These are phyloP conservation scores for Coccomyxa sp. DNA, from an alignment of 139 green algal genomes.

Conservation along the genomic window DNA sequence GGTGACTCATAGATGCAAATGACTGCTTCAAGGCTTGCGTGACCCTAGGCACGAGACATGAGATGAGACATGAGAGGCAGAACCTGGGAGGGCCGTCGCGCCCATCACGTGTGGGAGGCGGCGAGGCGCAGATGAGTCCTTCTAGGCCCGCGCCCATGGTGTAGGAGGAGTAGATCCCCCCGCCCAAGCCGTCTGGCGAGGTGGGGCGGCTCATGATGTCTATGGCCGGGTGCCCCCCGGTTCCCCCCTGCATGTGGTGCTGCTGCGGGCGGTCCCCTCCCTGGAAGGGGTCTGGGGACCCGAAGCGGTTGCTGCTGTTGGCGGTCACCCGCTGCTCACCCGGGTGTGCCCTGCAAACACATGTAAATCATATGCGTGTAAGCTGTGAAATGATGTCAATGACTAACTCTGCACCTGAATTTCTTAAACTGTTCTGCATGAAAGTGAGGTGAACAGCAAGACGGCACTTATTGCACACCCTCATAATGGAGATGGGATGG, in stretches of 20 bases:
- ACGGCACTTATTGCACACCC: too few relatives aligned
- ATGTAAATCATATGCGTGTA: too few relatives aligned
- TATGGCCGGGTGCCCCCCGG: neutral
- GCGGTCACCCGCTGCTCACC: neutral
- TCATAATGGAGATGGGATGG: too few relatives aligned
- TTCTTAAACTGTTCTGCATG: too few relatives aligned
- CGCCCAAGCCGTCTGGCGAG: conserved; percentile 41
- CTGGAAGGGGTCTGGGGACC: neutral
- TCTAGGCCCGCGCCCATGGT: conserved; percentile 53
- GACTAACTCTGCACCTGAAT: too few relatives aligned
- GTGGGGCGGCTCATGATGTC: conserved; percentile 19
- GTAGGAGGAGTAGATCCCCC: conserved; percentile 43
- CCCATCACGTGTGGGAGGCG: conserved; percentile 3
- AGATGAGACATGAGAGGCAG: too few relatives aligned
- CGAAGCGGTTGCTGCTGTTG: neutral
- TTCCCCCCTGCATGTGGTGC: too few relatives aligned
- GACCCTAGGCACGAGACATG: too few relatives aligned
- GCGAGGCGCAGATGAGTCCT: conserved; percentile 35
- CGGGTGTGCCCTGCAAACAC: neutral
- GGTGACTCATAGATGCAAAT: too few relatives aligned
- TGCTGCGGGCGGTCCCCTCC: neutral
- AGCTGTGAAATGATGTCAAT: too few relatives aligned
- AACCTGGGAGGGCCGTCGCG: conserved; percentile 4
- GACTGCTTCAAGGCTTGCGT: too few relatives aligned
- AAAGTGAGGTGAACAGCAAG: too few relatives aligned